These are phyloP conservation scores for Kodamaea jinghongensis DNA, from an alignment of 805 yeast species.

Conservation along the genomic window DNA sequence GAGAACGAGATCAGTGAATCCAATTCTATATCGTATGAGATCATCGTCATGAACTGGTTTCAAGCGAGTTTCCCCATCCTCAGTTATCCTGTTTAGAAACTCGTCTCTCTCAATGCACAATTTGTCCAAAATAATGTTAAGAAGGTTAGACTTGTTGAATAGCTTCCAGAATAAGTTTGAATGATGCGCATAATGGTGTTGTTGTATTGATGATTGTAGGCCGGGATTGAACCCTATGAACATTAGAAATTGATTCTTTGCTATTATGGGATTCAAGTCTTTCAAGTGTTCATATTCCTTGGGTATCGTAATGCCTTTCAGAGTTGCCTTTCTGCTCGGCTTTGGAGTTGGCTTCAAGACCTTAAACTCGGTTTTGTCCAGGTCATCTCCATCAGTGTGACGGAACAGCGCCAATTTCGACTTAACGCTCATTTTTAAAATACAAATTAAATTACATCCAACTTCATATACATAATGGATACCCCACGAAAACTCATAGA, in stretches of 20 bases:
- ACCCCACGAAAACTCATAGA: conserved; percentile 5
- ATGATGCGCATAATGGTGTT: conserved; percentile 72
- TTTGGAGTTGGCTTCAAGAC: not conserved
- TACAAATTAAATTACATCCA: not conserved
- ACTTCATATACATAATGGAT: conserved; percentile 5
- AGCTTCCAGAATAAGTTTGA: conserved; percentile 69
- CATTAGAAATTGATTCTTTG: conserved; percentile 33
- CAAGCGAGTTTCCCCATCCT: conserved; percentile 15
- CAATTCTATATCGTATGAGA: conserved; percentile 47
- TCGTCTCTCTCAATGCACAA: conserved; percentile 10
- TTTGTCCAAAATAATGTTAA: conserved; percentile 17
- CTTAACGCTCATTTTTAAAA: conserved; percentile 10
- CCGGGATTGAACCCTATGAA: conserved; percentile 79
- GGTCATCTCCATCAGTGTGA: conserved; percentile 11
- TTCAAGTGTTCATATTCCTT: conserved; percentile 10
- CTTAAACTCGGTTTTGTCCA: conserved; percentile 1
- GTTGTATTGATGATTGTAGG: conserved; percentile 52
- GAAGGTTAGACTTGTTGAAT: conserved; percentile 50
- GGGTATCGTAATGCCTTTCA: too few relatives aligned
- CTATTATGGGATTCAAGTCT: conserved; percentile 34
- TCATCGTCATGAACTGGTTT: conserved; percentile 40
- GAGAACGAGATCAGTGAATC: conserved; percentile 69
- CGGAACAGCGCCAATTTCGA: conserved; percentile 17
- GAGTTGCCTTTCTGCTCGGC: not conserved
- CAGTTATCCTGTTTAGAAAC: conserved; percentile 14